Evolutionary conservation across 176 grass and related monocot genomes (phyloP), one percentile per base, ranked within the genome.

Genomic region (Triticum turgidum): DNA sequence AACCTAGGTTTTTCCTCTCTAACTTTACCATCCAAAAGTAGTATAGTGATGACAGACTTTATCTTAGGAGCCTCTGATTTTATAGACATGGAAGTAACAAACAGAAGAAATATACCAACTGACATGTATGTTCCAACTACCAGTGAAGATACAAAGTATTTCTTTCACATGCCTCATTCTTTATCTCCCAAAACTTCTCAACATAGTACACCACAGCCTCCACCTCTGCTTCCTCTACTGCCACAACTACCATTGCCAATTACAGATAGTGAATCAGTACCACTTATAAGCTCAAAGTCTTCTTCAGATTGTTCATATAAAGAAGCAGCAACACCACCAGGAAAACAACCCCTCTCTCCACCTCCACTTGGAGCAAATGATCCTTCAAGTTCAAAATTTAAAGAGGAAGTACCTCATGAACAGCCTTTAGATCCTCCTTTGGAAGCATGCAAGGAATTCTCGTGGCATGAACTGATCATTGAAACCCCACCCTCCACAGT

Each of bases 161-260:
- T 78, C 33, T 56, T 74, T 66, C 41, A 73, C 54, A 83, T 11
- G 32, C 38, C 52, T 54, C 66, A 75, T 82, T 62, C 49, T 49
- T 24, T 65, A 77, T 74, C 83, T 69, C 65, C 88, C 39, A 78
- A 78, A 86, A 77, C 54, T 82, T 77, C 13, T 71, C 38, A 72
- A 33, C 72, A 82, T 87, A 58, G 42, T 79, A 47, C 44, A 83
- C 27, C 65, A 65, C 49, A 65, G 59, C 65, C 62, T 11, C 83
- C 70, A 51, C 84, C 80, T 47, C n/a, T 58, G 21, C 42, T 42
- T 61, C 86, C 44, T 27, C 47, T 24, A 61, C 34, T 27, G 20
- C 75, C 61, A 27, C 34, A 81, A 47, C 65, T 51, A 82, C n/a
- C 44, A 27, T 11, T 51, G 24, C 37, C 51, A 78, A 37, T 25